Base-by-base conservation (phyloP, 768 basidiomycete species). In the Podaxis pistillaris region DNA sequence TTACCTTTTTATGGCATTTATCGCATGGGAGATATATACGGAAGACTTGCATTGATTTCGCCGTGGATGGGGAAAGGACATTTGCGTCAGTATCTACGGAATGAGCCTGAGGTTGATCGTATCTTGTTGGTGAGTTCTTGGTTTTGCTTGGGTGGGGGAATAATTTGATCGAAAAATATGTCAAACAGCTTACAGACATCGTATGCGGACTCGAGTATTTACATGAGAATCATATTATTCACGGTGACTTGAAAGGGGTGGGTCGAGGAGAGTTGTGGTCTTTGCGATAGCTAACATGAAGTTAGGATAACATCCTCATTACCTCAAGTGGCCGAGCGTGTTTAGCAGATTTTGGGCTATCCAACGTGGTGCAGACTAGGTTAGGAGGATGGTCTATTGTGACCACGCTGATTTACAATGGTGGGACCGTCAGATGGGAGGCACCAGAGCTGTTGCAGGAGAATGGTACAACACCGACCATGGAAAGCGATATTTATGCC, bases 181-280 rank as follows among this genome's bases (percentile, higher is more conserved):
- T 58, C 26, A n/a, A 28, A 8, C 15, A 68, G 67, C 37, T 55
- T 2, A 30, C 33, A 0, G 66, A 67, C 60, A 60, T 70, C 19
- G 46, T 64, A 3, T 4, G 49, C n/a, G 69, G 69, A 17, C 49
- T 70, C 17, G 24, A 41, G 30, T 69, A 67, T 63, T 59, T 70
- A 4, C 69, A 70, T 44, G 61, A 62, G 1, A 33, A 59, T 30
- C 30, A 46, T n/a, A 58, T 70, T 19, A 44, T 68, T 0, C 68
- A 70, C 52, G 67, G 69, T 9, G 69, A 70, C 24, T 54, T 70
- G 40, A 68, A 69, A 64, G 67, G 68, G 36, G 69, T 70, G 52
- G 46, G 66, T 50, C 12, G 12, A 9, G 56, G 41, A 56, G 12
- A 5, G 12, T 22, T 46, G 44, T 6, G 44, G 44, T 22, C 3